Conservation (phyloP, 805 yeast genomes). For the Sugiyamaella lignohabitans region DNA sequence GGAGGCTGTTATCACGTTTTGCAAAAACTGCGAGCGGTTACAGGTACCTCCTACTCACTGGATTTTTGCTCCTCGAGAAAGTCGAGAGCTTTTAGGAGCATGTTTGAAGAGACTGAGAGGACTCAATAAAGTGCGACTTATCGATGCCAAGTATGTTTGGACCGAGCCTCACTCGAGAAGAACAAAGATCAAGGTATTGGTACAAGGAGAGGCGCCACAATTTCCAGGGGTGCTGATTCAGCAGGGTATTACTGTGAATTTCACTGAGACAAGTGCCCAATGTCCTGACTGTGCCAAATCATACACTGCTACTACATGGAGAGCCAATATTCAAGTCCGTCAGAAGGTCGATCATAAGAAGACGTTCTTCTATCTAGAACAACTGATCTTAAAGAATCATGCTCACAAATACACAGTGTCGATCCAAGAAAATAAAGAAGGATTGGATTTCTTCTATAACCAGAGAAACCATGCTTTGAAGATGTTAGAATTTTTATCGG, state of each 20-base stretch:
- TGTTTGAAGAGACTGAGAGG: conserved; percentile 85
- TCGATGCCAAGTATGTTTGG: conserved; percentile 96
- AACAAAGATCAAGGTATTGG: conserved; percentile 82
- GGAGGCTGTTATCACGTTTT: conserved; percentile 76
- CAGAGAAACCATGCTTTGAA: conserved; percentile 87
- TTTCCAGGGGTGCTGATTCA: conserved; percentile 86
- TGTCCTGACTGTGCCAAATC: conserved; percentile 98
- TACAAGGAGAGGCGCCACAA: conserved; percentile 81
- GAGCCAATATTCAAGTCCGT: conserved; percentile 94
- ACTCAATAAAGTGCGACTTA: conserved; percentile 71
- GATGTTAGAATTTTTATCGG: conserved; percentile 81
- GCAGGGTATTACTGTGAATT: conserved; percentile 92
- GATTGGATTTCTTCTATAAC: conserved; percentile 87
- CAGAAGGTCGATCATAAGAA: conserved; percentile 96
- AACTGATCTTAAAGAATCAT: conserved; percentile 82
- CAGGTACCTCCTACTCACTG: conserved; percentile 90
- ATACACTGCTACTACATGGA: conserved; percentile 95
- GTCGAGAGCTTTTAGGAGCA: conserved; percentile 78
- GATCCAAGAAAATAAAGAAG: conserved; percentile 88
- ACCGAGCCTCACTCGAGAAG: conserved; percentile 99
- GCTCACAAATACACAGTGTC: conserved; percentile 93
- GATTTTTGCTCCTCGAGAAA: conserved; percentile 83
- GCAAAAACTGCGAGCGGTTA: conserved; percentile 91
- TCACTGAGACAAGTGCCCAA: conserved; percentile 89
- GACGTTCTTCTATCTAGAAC: conserved; percentile 93